phyloP scores from a whole-genome alignment of 2,329 filamentous ascomycete genomes.

The Penicillium nordicum region DNA sequence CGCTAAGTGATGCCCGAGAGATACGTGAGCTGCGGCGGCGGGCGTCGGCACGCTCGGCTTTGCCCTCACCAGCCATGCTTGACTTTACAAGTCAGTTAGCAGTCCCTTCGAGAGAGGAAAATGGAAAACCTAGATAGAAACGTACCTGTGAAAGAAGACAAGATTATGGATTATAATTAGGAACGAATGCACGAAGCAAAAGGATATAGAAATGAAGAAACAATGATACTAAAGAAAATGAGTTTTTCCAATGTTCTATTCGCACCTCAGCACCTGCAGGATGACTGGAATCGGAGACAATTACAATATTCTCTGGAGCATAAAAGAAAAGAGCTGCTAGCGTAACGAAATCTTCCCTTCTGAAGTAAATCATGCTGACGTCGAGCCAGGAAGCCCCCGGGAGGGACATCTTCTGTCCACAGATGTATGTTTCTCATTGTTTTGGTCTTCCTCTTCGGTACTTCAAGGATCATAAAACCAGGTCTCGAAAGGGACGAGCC shows the following conservation, averaged over 20 bases:
- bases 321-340: background rate
- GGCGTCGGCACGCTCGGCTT: conserved; percentile 16
- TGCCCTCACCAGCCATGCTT: conserved; percentile 22
- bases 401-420: background rate
- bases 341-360: background rate
- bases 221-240: background rate
- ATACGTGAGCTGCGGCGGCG: conserved; percentile 35
- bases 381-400: conserved; percentile 23
- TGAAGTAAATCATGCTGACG: conserved; percentile 34
- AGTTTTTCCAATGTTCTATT: background rate
- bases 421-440: background rate
- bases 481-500: conserved; percentile 1
- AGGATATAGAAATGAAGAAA: background rate
- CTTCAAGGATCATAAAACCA: background rate
- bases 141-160: background rate
- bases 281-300: background rate
- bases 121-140: background rate
- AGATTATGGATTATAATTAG: background rate
- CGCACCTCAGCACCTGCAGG: background rate
- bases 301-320: background rate
- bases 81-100: background rate
- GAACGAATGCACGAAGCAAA: background rate
- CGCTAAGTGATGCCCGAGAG: conserved; percentile 35
- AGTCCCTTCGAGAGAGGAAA: rapidly evolving
- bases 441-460: background rate